Evolutionary conservation across 2,329 filamentous ascomycete species (phyloP).

Genomic region (Cladophialophora yegresii): DNA sequence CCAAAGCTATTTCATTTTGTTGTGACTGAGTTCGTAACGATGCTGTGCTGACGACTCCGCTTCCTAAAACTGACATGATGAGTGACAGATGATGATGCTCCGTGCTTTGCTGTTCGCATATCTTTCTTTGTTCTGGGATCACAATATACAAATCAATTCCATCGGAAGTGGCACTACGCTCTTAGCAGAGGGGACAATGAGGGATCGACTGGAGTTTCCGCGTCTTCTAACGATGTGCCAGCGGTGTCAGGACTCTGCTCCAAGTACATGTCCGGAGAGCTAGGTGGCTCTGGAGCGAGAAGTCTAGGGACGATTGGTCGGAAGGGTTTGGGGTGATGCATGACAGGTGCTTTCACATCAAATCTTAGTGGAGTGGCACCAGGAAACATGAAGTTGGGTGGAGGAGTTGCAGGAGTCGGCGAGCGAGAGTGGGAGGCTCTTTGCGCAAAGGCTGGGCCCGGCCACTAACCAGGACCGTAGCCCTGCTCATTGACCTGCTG

Average conservation of each 20-base stretch:
- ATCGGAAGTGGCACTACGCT: neutral
- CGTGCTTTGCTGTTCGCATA: constrained; percentile 2
- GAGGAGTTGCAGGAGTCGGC: neutral
- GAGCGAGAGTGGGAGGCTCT: neutral
- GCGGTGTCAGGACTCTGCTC: neutral
- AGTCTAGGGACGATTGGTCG: neutral
- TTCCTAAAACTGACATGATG: neutral
- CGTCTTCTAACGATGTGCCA: neutral
- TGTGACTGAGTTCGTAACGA: constrained; percentile 1
- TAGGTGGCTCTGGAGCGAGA: neutral
- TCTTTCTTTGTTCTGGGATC: neutral
- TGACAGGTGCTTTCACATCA: neutral
- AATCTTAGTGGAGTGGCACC: neutral
- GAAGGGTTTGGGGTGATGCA: neutral
- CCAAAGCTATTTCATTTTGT: constrained; percentile 12
- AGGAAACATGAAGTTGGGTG: neutral
- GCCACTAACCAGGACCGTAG: constrained; percentile 34
- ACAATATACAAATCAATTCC: constrained; percentile 7
- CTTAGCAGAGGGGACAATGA: neutral
- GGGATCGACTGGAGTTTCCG: constrained; percentile 1
- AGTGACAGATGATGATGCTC: neutral
- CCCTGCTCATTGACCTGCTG: constrained; percentile 35
- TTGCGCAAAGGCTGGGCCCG: neutral
- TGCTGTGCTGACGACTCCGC: constrained; percentile 1
- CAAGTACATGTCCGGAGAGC: neutral